These are phyloP conservation scores for Umbelopsis vinacea DNA, from an alignment of 192 early-diverging fungal genomes.

Conservation along the genomic window DNA sequence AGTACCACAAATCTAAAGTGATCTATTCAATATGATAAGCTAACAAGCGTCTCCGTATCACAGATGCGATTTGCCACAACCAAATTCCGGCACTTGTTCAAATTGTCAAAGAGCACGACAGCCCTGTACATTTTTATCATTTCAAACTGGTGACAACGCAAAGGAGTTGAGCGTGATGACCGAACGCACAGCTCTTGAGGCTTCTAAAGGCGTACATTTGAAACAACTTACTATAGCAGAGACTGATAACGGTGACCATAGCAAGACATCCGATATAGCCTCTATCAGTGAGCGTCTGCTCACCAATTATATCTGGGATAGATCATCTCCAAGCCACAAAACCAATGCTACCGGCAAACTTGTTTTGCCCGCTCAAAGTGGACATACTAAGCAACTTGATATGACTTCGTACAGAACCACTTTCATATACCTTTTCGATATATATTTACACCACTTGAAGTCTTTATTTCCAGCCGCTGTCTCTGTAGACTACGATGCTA, in stretches of 20 bases:
- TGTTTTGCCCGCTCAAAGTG: no score
- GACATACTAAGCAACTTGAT: background rate
- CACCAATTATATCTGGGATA: conserved; percentile 3
- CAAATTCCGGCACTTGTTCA: conserved; percentile 33
- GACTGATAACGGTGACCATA: background rate
- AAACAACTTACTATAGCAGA: background rate
- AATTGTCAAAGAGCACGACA: conserved; percentile 30
- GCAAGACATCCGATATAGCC: background rate
- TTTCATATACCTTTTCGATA: conserved; percentile 4
- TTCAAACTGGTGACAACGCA: background rate
- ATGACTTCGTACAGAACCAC: background rate
- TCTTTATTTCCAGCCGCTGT: background rate
- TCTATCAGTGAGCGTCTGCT: background rate
- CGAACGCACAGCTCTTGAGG: background rate
- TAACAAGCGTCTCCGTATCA: background rate
- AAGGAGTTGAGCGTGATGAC: background rate
- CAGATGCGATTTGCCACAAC: conserved; percentile 36
- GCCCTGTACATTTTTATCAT: background rate
- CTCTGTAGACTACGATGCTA: background rate
- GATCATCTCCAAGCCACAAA: background rate
- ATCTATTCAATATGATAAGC: background rate
- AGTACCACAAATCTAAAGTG: background rate
- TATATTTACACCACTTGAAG: background rate
- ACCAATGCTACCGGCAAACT: background rate
- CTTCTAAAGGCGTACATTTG: background rate